A percentile compares a stretch with the other conserved stretches of the same genome.
Evolutionary conservation across 345 rosid genomes (phyloP).

Genomic region (Litchi chinensis): DNA sequence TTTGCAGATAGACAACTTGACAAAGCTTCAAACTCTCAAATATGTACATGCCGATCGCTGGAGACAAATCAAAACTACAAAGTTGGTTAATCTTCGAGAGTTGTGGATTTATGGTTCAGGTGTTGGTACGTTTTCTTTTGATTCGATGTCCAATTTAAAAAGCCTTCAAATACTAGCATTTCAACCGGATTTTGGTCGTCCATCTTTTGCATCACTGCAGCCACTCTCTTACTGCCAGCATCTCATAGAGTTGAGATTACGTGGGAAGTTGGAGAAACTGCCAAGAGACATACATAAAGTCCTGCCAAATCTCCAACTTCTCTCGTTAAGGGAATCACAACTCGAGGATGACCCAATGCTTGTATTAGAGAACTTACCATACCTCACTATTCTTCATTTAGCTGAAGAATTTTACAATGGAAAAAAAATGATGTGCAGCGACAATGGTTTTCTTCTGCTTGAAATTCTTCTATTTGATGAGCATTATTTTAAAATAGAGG

Average conservation of each 20-base stretch:
- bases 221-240: not conserved
- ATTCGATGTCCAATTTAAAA: not conserved
- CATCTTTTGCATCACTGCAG: not conserved
- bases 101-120: not conserved
- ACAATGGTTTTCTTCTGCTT: too few species aligned
- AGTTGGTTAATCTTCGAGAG: not conserved
- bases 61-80: not conserved
- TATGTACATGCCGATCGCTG: not conserved
- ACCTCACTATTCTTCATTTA: too few species aligned
- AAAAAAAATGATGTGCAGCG: too few species aligned
- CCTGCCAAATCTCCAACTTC: not conserved
- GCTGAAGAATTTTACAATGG: too few species aligned
- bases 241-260: not conserved
- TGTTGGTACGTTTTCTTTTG: not conserved
- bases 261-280: not conserved
- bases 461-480: too few species aligned
- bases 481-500: too few species aligned
- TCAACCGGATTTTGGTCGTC: not conserved
- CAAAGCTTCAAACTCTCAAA: not conserved
- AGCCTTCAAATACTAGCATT: not conserved
- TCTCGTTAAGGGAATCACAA: not conserved
- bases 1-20: not conserved
- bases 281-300: not conserved
- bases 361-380: too few species aligned
- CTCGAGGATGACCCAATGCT: not conserved